These are phyloP conservation scores for Trichosporon sp. DNA, from an alignment of 1,284 basidiomycete species.

Conservation along the genomic window DNA sequence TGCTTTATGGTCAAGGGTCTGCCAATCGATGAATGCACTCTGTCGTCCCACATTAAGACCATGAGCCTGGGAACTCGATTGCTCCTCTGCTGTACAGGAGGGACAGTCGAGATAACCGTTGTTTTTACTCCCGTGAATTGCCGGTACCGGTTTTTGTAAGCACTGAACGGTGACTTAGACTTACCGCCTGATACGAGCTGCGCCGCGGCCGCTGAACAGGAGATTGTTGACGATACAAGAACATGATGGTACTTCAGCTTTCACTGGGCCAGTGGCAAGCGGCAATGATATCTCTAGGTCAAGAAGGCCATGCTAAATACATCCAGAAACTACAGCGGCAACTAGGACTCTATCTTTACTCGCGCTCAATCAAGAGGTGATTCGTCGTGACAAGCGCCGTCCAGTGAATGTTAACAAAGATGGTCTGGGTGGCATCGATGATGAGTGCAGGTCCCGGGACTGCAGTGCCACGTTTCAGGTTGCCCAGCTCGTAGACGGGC, in stretches of 20 bases:
- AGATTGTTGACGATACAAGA: too few species aligned
- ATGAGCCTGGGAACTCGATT: neutral
- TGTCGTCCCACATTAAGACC: neutral
- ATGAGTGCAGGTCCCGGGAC: constrained; percentile 58
- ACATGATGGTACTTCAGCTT: too few species aligned
- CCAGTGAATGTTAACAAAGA: constrained; percentile 52
- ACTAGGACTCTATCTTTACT: neutral
- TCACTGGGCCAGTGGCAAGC: neutral
- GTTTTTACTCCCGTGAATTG: neutral
- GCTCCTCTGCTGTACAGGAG: too few species aligned
- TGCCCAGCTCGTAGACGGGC: constrained; percentile 73
- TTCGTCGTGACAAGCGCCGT: constrained; percentile 28
- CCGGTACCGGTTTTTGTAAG: neutral
- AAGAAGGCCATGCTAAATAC: neutral
- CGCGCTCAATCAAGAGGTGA: constrained; percentile 27
- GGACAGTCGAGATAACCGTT: too few species aligned
- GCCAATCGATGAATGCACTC: neutral
- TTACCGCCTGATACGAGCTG: too few species aligned
- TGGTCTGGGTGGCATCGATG: constrained; percentile 51
- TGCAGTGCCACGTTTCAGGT: constrained; percentile 68
- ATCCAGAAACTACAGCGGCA: neutral
- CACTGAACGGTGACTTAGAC: too few species aligned
- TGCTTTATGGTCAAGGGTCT: neutral
- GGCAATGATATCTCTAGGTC: neutral
- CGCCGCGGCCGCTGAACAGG: too few species aligned